Percentiles rank a stretch among this genome's conserved stretches.
These are phyloP conservation scores for Diaporthe amygdali DNA, from an alignment of 2,329 filamentous ascomycete species.

Conservation along the genomic window DNA sequence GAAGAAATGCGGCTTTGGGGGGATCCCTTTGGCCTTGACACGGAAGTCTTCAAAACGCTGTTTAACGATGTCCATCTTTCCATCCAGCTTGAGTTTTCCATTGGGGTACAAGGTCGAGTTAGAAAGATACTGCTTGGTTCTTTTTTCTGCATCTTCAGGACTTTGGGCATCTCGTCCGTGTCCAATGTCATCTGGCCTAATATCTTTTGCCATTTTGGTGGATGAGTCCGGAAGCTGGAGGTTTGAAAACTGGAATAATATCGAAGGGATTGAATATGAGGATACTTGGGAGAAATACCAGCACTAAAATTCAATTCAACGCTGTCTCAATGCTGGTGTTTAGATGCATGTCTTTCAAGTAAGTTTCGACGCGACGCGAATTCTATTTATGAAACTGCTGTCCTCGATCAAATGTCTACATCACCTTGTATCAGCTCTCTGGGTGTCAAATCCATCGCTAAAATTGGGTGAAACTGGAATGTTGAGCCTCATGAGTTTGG, in stretches of 20 bases:
- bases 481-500: not conserved
- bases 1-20: not conserved
- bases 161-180: not conserved
- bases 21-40: not conserved
- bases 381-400: not conserved
- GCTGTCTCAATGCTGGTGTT: not conserved
- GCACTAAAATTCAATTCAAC: not conserved
- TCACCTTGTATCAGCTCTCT: no score
- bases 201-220: not conserved
- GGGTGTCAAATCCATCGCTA: not conserved
- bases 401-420: no score
- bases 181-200: constrained; percentile 2
- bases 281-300: no score
- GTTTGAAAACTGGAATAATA: no score
- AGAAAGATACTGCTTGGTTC: not conserved
- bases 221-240: not conserved
- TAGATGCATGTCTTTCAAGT: not conserved
- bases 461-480: not conserved
- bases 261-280: no score
- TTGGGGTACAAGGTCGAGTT: constrained; percentile 4
- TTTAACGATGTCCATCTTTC: not conserved
- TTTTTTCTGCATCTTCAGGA: constrained; percentile 8
- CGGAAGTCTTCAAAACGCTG: constrained; percentile 4
- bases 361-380: not conserved
- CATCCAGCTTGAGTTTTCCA: not conserved